Evolutionary conservation across 75 land plant genomes (phyloP).

Genomic region (Adiantum capillusveneris): DNA sequence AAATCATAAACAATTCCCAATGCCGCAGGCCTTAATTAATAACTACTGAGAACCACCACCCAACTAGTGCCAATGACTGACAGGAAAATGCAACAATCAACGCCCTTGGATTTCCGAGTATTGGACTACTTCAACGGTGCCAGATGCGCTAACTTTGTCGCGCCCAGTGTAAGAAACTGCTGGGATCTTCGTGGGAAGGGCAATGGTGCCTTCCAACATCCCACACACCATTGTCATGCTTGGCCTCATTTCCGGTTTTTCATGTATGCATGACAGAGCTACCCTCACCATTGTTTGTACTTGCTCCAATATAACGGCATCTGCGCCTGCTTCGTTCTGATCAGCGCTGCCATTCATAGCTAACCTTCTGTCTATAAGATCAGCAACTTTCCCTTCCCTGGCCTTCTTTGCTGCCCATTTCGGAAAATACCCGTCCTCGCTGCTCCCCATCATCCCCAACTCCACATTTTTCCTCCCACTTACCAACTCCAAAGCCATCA

Average conservation of each 20-base stretch:
- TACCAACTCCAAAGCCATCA: constrained; percentile 11
- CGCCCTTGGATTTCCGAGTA: too few species aligned
- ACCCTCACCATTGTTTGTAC: background rate
- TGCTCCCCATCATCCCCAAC: background rate
- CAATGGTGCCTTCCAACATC: constrained; percentile 2
- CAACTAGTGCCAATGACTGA: too few species aligned
- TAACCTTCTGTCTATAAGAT: background rate
- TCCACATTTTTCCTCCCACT: constrained; percentile 8
- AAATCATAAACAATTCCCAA: too few species aligned
- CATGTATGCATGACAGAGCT: constrained; percentile 3
- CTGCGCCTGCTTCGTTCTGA: background rate
- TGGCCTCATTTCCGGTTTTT: background rate
- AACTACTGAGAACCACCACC: too few species aligned
- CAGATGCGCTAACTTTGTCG: too few species aligned
- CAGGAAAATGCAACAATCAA: too few species aligned
- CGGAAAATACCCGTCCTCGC: background rate
- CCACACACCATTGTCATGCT: constrained; percentile 4
- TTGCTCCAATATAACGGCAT: background rate
- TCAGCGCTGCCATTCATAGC: background rate
- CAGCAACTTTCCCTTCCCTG: background rate
- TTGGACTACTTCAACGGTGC: too few species aligned
- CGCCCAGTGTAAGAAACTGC: too few species aligned
- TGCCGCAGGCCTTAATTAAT: too few species aligned
- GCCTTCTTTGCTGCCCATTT: background rate
- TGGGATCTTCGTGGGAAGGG: too few species aligned